phyloP scores from a whole-genome alignment of 257 asterid genomes.

The Nicotiana obtusifolia region DNA sequence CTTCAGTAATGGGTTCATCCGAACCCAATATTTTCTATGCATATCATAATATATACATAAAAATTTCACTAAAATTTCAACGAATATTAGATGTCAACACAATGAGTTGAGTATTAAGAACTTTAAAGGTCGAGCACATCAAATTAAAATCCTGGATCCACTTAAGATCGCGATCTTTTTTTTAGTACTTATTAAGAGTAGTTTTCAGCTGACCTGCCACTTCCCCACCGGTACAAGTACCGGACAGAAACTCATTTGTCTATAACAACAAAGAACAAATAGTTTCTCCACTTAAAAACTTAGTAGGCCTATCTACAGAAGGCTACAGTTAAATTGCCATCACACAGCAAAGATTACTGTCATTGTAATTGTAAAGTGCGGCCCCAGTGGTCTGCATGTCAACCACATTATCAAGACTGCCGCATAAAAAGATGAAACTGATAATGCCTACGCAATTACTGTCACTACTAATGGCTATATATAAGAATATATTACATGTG shows the following conservation, averaged over 20 bases:
- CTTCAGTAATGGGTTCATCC: too few relatives aligned
- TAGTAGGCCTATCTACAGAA: background rate
- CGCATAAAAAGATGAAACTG: slow-evolving; percentile 4
- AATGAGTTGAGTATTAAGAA: too few relatives aligned
- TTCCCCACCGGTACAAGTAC: background rate
- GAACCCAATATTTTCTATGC: too few relatives aligned
- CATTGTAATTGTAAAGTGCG: background rate
- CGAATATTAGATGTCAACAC: too few relatives aligned
- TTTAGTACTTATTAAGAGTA: too few relatives aligned
- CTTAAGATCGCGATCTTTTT: too few relatives aligned
- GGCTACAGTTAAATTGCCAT: background rate
- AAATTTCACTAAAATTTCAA: too few relatives aligned
- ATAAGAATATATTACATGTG: background rate
- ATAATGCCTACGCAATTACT: background rate
- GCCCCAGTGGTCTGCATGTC: slow-evolving; percentile 4
- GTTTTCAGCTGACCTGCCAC: background rate
- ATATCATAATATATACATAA: too few relatives aligned
- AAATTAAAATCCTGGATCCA: too few relatives aligned
- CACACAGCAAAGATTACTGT: background rate
- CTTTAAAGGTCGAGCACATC: too few relatives aligned
- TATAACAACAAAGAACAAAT: background rate
- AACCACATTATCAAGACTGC: slow-evolving; percentile 12
- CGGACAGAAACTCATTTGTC: background rate
- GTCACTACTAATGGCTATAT: background rate
- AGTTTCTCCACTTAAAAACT: background rate